Base-by-base conservation (phyloP, 495 filamentous ascomycete species). In the Pyronema omphalodes region DNA sequence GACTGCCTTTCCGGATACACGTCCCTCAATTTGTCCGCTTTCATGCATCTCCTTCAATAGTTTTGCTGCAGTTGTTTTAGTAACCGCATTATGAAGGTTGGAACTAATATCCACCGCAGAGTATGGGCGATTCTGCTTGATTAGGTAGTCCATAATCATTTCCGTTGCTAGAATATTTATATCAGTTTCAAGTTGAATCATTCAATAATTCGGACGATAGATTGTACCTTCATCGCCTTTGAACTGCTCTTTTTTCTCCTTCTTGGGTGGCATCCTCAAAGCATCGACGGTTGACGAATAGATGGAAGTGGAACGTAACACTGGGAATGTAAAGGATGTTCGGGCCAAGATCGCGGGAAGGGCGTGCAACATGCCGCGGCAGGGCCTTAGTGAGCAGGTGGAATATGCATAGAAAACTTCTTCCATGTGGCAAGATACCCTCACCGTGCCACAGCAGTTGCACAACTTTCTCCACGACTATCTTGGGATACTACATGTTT, bases 81-180 rank as follows among this genome's bases (percentile, higher is more conserved):
- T 65, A 46, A 66, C 62, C 40, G 57, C 59, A 51, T 65, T 64
- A 37, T 66, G 63, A 44, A 66, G 56, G 39, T 66, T 66, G 9
- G 62, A 49, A 56, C 63, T 61, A 6, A 66, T 55, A 33, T 66
- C 63, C 63, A 37, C 15, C 45, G 61, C 59, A 6, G 62, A 65
- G 37, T 66, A 66, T 36, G 63, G 63, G 3, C 63, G 62, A 48
- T 65, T 65, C 44, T 65, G 62, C 53, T 65, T 51, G 11, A 52
- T 52, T 44, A 65, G 58, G 33, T 65, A 65, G 14, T 65, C 62
- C 37, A 65, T 54, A 29, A 65, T 59, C 23, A 65, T 51, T 43
- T 61, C 54, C 39, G 56, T 65, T 50, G 58, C 62, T 64, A 56
- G 41, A 35, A 19, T 9, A n/a, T 34, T 51, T 52, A 9, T 49